phyloP scores from a whole-genome alignment of 2,329 filamentous ascomycete species.

The Mollisia scopiformis region DNA sequence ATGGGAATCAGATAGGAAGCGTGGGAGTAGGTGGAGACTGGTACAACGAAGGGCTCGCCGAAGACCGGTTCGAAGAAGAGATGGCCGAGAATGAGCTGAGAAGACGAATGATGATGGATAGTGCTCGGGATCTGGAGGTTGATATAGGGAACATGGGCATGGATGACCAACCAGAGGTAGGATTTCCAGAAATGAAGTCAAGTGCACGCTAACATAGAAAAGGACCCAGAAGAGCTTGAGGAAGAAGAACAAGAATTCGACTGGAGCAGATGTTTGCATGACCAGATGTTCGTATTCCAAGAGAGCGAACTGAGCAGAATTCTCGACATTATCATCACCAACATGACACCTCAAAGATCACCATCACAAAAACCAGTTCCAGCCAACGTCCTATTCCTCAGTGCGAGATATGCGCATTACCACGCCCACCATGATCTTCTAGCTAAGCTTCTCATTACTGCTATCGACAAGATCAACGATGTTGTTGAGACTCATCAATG shows the following conservation, averaged over 20 bases:
- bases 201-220: conserved; percentile 35
- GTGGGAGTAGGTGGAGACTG: conserved; percentile 86
- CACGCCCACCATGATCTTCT: conserved; percentile 87
- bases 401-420: conserved; percentile 94
- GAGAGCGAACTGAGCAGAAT: conserved; percentile 90
- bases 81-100: conserved; percentile 96
- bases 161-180: conserved; percentile 90
- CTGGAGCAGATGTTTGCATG: conserved; percentile 91
- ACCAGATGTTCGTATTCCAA: conserved; percentile 99
- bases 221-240: conserved; percentile 77
- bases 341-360: conserved; percentile 95
- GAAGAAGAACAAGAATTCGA: conserved; percentile 94
- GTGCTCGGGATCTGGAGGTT: conserved; percentile 93
- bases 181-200: conserved; percentile 31
- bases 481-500: conserved; percentile 96
- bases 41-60: conserved; percentile 88
- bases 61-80: conserved; percentile 95
- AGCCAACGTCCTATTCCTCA: conserved; percentile 95
- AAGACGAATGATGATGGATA: conserved; percentile 98
- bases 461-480: conserved; percentile 95
- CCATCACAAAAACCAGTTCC: conserved; percentile 97
- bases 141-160: conserved; percentile 94
- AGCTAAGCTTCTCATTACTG: conserved; percentile 76
- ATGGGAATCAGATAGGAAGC: conserved; percentile 71
- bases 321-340: conserved; percentile 93